phyloP scores from a whole-genome alignment of 192 early-diverging fungal species.

The Podila epicladia region DNA sequence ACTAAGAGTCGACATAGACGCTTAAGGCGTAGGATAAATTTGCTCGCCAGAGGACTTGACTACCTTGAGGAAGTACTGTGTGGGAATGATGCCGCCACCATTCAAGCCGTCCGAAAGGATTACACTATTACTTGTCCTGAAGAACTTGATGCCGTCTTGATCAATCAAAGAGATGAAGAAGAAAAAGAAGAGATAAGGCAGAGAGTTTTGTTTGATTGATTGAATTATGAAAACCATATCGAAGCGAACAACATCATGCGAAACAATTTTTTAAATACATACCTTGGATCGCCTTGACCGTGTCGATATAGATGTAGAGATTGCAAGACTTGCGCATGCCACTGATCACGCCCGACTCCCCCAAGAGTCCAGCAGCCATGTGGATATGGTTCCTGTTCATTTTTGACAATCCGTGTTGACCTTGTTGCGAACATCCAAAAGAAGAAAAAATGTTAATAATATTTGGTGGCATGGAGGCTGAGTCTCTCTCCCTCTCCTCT shows the following conservation, averaged over 20 bases:
- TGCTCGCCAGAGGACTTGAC: conserved; percentile 27
- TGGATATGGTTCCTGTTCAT: conserved; percentile 95
- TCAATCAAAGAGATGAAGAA: neutral
- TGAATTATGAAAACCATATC: too few relatives aligned
- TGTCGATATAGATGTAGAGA: conserved; percentile 86
- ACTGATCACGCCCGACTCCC: conserved; percentile 76
- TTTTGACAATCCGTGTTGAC: conserved; percentile 66
- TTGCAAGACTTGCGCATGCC: conserved; percentile 78
- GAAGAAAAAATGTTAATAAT: neutral
- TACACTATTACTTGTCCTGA: conserved; percentile 81
- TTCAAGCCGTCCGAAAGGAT: conserved; percentile 77
- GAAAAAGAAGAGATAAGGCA: neutral
- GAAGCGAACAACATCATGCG: too few relatives aligned
- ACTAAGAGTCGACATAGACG: too few relatives aligned
- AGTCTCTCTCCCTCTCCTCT: neutral
- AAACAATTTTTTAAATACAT: neutral
- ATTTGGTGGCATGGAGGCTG: neutral
- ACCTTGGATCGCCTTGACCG: conserved; percentile 73
- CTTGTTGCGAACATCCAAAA: conserved; percentile 24
- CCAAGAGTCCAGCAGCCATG: conserved; percentile 76
- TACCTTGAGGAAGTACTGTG: conserved; percentile 76
- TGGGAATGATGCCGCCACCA: conserved; percentile 72
- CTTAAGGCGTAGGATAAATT: neutral
- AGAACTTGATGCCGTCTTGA: conserved; percentile 81
- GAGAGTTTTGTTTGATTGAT: neutral